phyloP scores from a whole-genome alignment of 2,329 filamentous ascomycete genomes.

The Graphium sp. region DNA sequence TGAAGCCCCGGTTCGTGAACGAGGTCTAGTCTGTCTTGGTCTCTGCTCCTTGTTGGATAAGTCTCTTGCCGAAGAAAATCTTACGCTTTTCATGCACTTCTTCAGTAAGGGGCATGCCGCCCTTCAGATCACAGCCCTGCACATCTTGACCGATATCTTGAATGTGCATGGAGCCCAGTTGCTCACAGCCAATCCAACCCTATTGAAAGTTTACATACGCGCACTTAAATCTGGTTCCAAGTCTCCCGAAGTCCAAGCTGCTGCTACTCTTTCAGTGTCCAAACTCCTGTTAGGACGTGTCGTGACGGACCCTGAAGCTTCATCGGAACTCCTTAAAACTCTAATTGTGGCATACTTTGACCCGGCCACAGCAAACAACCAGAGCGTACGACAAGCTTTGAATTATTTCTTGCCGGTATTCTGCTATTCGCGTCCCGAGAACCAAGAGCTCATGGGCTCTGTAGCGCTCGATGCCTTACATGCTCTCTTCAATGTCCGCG shows the following conservation, averaged over 20 bases:
- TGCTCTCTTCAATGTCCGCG: conserved; percentile 54
- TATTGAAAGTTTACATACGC: conserved; percentile 75
- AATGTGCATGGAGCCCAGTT: conserved; percentile 76
- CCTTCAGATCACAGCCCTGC: conserved; percentile 75
- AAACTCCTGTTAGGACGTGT: conserved; percentile 74
- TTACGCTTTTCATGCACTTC: conserved; percentile 88
- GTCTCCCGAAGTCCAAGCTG: conserved; percentile 59
- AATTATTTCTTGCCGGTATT: conserved; percentile 93
- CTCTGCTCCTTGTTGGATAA: conserved; percentile 84
- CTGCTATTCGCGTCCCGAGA: conserved; percentile 69
- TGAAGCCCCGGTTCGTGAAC: conserved; percentile 81
- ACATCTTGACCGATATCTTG: conserved; percentile 85
- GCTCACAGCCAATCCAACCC: conserved; percentile 44
- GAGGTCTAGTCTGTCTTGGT: conserved; percentile 76
- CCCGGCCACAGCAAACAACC: conserved; percentile 63
- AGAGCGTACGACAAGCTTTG: conserved; percentile 68
- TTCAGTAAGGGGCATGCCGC: conserved; percentile 84
- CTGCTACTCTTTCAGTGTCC: conserved; percentile 63
- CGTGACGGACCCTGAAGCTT: conserved; percentile 51
- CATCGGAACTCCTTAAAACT: conserved; percentile 63
- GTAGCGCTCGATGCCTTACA: conserved; percentile 62
- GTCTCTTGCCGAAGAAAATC: conserved; percentile 79
- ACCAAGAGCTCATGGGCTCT: conserved; percentile 64
- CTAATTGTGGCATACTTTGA: conserved; percentile 82
- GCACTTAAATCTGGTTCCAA: conserved; percentile 58